A percentile compares a stretch with the other conserved stretches of the same genome.
Evolutionary conservation across 2,329 filamentous ascomycete species (phyloP).

Genomic region (Pyrenochaeta sp.): DNA sequence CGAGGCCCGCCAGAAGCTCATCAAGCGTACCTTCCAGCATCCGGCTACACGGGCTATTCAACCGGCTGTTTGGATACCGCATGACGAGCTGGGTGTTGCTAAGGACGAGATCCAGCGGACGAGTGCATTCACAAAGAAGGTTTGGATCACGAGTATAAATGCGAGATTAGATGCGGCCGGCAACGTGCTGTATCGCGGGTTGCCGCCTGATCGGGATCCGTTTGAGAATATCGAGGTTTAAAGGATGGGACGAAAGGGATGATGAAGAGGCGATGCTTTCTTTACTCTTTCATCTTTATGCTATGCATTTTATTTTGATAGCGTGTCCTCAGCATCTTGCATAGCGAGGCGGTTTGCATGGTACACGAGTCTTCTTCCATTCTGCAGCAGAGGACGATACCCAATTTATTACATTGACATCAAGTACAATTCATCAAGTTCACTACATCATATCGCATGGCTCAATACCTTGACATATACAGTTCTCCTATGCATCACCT

Average conservation of each 20-base stretch:
- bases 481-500: not conserved
- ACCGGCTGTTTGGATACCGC: constrained; percentile 92
- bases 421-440: not conserved
- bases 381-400: not conserved
- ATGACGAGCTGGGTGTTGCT: constrained; percentile 87
- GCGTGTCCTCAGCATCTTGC: not conserved
- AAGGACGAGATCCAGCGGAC: constrained; percentile 90
- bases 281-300: not conserved
- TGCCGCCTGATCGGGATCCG: constrained; percentile 76
- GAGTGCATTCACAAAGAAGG: constrained; percentile 72
- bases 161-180: constrained; percentile 85
- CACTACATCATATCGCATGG: not conserved
- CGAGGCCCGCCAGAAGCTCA: constrained; percentile 84
- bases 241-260: not conserved
- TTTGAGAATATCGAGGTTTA: constrained; percentile 51
- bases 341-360: constrained; percentile 6
- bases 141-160: constrained; percentile 95
- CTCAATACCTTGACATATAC: not conserved
- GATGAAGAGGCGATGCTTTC: not conserved
- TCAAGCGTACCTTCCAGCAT: constrained; percentile 90
- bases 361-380: not conserved
- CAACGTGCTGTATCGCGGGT: constrained; percentile 82
- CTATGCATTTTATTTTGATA: not conserved
- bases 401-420: not conserved
- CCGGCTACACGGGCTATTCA: constrained; percentile 82